Base-by-base conservation (phyloP, 1,284 basidiomycete species). In the Veloboletus limbatus region DNA sequence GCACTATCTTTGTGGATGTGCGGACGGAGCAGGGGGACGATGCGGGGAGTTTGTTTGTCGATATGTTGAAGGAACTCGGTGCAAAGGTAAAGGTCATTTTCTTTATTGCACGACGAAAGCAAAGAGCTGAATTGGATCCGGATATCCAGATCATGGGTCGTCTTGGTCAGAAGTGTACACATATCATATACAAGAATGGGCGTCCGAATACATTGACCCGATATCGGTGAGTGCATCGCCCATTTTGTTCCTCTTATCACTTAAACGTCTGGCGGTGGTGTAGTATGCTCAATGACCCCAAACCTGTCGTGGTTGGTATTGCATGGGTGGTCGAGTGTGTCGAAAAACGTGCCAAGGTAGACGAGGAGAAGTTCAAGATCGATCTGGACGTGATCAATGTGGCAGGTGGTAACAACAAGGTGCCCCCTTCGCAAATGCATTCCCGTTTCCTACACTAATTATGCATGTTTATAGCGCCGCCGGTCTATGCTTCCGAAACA, bases 181-280 rank as follows among this genome's bases (percentile, higher is more conserved):
- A 97, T 65, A 82, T 97, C 49, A 80, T 97, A 14, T 97, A 81
- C 69, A 97, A 96, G 74, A 87, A 90, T 48, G 94, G 94, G 2
- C 68, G 82, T 41, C 77, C 81, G 54, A 84, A 86, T 40, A 97
- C 93, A 1, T 60, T 92, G 17, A 78, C 77, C 21, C 83, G 83
- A 51, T 92, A 87, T 61, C 74, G 81, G 88, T 81, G 55, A 57
- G 70, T 60, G 41, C 17, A 11, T 35, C 22, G 24, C 11, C 14
- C 13, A 18, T 21, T n/a, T 16, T n/a, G 3, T 21, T 37, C 16
- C 1, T 6, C n/a, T 11, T 8, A 2, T 35, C 20, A 14, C 8
- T 54, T 13, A 43, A 20, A 17, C 24, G 26, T 24, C 13, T 9
- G 9, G 30, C 8, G 35, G 20, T 10, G 35, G 3, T 31, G 16